Base-by-base conservation (phyloP, 1,284 basidiomycete genomes). In the Cryptococcus wingfieldii region DNA sequence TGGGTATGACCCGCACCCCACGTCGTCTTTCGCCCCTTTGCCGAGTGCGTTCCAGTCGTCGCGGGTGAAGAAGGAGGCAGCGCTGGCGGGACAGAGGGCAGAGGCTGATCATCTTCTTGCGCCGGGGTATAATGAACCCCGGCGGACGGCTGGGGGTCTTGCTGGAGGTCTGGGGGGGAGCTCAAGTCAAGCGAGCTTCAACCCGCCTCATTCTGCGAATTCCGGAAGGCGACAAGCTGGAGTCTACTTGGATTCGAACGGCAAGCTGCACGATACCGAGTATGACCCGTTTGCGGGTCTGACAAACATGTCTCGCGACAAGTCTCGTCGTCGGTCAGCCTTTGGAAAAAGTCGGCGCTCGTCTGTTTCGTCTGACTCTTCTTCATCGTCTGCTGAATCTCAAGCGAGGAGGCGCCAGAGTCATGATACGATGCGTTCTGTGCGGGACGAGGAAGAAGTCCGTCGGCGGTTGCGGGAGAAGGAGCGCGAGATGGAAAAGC, bases 231-330 rank as follows among this genome's bases (percentile, higher is more conserved):
- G 54, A 8, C 59, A 60, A 8, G 53, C 51, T 16, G 72, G 74
- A 16, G 67, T 76, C 7, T 77, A 77, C 51, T 55, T 74, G 44
- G 76, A 77, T 59, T 59, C 70, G 37, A 65, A 64, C 34, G 75
- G 75, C 0, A 66, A 69, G 53, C 53, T 75, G 6, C 76, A 77
- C 56, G 76, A 77, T 64, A 74, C 71, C 41, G 76, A 77, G 51
- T 77, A 67, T 58, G 76, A 77, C 55, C 76, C 76, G 2, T 77
- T 77, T 54, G 70, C 66, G 8, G 69, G 69, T 34, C 71, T 77
- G 1, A 61, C 73, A 1, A 67, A 68, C 28, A 63, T 76, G 53
- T 67, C 70, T 10, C 50, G 72, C 38, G 64, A 66, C 4, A 73
- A 74, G 47, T 72, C 67, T 18, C 63, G 65, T 19, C 60, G 69